Evolutionary conservation across 2,329 filamentous ascomycete genomes (phyloP), one percentile per base, ranked within the genome.

Genomic region (Tolypocladium sp.): DNA sequence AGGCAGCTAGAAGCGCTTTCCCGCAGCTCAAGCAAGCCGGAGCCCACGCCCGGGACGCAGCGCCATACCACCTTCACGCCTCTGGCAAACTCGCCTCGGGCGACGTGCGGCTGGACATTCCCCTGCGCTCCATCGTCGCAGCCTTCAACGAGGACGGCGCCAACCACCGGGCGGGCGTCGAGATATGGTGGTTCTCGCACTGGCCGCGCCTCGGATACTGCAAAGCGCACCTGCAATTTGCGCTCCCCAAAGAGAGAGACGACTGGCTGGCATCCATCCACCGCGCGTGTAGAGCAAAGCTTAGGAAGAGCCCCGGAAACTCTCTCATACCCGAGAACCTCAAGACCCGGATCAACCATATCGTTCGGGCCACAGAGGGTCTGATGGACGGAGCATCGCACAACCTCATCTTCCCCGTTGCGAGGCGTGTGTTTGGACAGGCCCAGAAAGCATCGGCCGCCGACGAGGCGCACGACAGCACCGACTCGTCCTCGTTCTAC

Each of bases 161-260:
- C 1, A 74, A 77, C 54, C 76, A 79, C 15, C 76, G 77, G 8
- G 81, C 80, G 52, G 79, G 79, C 7, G 68, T 84, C 56, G 82
- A 85, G 64, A 73, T 84, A 2, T 84, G 81, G 81, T 84, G 82
- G 82, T 77, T 75, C 59, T 76, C 76, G 17, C 67, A 71, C 20
- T 71, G 74, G 59, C 74, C 77, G 2, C 71, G 74, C 15, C 70
- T 80, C 46, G 71, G 75, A 17, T 83, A 80, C 62, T 72, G 72
- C 60, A 79, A 77, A 60, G 70, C 78, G 3, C 76, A 78, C 44
- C 69, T 84, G 42, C 79, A 79, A 65, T 83, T 84, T 64, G 70
- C 69, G 55, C 67, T 79, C 37, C 75, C 78, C 10, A 72, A 76
- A 35, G 79, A 82, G 56, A 74, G 80, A 33, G 78, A 83, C 58